Evolutionary conservation across 371 early-diverging fungal species (phyloP), one percentile per base, ranked within the genome.

Genomic region (Basidiobolus meristosporus): DNA sequence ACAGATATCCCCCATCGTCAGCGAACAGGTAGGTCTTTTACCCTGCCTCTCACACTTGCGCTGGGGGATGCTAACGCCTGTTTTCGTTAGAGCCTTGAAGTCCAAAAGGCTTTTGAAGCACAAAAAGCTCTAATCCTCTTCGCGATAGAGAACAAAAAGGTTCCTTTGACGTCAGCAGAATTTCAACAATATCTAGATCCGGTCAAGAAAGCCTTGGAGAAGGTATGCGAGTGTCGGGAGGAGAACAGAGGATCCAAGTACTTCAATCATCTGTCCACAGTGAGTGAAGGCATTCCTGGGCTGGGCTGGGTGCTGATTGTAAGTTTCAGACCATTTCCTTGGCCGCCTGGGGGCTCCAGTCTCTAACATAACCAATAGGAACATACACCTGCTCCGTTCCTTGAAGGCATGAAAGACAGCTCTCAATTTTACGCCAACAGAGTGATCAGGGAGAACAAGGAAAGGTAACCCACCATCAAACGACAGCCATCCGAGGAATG

Each of bases 371-470:
- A 19, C 20, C 2, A 26, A 32, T 48, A 79, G 80, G 90, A 85
- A 50, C 84, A 85, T 29, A 72, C 83, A 2, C 89, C 91, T 15
- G 89, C 73, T 10, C 81, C 87, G 11, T 87, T 65, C 48, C 69
- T 96, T 43, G 71, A 65, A 11, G 92, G 90, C 31, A 81, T 83
- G 71, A 85, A 79, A 54, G 87, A 92, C 28, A 68, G 86, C 18
- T 82, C 87, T 21, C 84, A 86, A 59, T 96, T 90, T 48, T 96
- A 84, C 48, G 66, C 74, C n/a, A 84, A 90, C 60, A 75, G 89
- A 33, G 84, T 93, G 41, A 62, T 87, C 33, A 87, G 77, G 54
- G 87, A 87, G 38, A 82, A 56, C 59, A 88, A 82, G 56, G 90
- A 87, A 41, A 86, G 78, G 82, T 84, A 77, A 57, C 57, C 21